Percentiles rank a stretch among this genome's conserved stretches.
Conservation (phyloP, 805 yeast genomes). For the Sugiyamaella marilandica region DNA sequence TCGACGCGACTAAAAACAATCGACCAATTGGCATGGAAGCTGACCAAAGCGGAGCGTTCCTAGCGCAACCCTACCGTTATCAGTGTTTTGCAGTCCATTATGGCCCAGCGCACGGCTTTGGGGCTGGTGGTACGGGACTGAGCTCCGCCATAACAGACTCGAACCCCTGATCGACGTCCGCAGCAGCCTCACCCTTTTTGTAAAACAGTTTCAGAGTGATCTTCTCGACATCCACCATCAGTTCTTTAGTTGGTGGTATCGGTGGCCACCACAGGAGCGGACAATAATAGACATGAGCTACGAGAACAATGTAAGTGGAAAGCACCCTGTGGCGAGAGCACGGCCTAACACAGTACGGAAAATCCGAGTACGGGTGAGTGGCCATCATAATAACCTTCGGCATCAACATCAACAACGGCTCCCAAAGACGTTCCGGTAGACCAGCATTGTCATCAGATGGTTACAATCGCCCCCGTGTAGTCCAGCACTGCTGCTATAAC, state of each 20-base stretch:
- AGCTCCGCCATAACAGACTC: background rate
- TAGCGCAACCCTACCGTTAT: too few relatives aligned
- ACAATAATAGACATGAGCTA: slow-evolving; percentile 6
- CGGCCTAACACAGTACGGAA: background rate
- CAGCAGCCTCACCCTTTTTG: background rate
- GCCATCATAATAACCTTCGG: too few relatives aligned
- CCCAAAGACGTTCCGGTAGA: background rate
- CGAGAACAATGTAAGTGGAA: slow-evolving; percentile 4
- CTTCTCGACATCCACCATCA: slow-evolving; percentile 1
- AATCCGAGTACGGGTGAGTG: slow-evolving; percentile 1
- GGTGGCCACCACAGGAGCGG: background rate
- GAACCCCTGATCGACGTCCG: slow-evolving; percentile 1
- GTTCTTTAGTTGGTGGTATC: background rate
- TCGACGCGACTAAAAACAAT: too few relatives aligned
- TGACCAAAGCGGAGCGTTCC: too few relatives aligned
- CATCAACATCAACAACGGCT: background rate
- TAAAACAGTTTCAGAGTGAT: background rate
- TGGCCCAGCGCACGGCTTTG: too few relatives aligned
- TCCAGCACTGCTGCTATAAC: too few relatives aligned
- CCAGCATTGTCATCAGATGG: too few relatives aligned
- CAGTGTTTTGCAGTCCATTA: too few relatives aligned
- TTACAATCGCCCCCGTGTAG: too few relatives aligned
- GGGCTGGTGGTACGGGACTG: background rate
- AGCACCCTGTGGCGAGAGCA: background rate
- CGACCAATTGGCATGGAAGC: too few relatives aligned